Percentiles rank a stretch among this genome's conserved stretches.
Conservation (phyloP, 305 asterid species). For the Fraxinus floribunda region DNA sequence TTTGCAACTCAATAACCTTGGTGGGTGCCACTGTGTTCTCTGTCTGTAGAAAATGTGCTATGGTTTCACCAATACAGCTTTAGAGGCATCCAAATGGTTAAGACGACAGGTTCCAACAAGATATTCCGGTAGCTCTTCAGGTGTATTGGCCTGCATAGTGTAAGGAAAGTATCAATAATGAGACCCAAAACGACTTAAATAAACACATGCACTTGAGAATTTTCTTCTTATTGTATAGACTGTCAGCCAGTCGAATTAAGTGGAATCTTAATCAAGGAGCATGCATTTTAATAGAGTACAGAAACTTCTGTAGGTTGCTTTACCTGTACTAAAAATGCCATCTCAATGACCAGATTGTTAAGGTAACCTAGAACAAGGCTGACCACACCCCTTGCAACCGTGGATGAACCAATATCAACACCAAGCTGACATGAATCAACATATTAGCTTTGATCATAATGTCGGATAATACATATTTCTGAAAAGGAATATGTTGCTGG, state of each 20-base stretch:
- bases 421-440: constrained; percentile 61
- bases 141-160: constrained; percentile 43
- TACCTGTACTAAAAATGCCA: constrained; percentile 96
- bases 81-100: constrained; percentile 50
- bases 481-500: not conserved
- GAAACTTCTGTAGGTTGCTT: not conserved
- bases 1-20: constrained; percentile 4
- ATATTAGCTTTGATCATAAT: not conserved
- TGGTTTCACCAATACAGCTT: constrained; percentile 43
- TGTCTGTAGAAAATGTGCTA: constrained; percentile 15
- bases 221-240: not conserved
- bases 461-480: not conserved
- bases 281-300: not conserved
- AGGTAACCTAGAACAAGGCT: constrained; percentile 97
- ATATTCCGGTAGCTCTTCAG: constrained; percentile 54
- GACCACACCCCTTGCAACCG: constrained; percentile 97
- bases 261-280: not conserved
- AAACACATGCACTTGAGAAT: not conserved
- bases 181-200: not conserved
- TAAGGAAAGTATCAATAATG: not conserved
- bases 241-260: not conserved
- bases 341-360: constrained; percentile 84
- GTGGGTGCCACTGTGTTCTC: constrained; percentile 12
- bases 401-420: constrained; percentile 89
- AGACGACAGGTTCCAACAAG: constrained; percentile 59